Base-by-base conservation (phyloP, 352 stramenopile species). In the Phytophthora ramorum region DNA sequence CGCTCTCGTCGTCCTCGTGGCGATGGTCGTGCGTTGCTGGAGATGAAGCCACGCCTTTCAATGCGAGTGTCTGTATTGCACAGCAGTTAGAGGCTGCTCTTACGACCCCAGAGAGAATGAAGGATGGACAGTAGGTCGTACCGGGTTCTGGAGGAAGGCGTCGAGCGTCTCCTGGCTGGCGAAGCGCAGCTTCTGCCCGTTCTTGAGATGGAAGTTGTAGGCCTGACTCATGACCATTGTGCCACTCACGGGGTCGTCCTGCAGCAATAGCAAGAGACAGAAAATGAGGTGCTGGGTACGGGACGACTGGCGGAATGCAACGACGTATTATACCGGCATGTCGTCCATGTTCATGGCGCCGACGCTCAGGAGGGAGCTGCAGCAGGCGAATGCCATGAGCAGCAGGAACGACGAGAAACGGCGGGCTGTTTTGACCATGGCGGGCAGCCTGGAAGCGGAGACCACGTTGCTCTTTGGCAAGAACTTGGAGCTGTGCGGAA, bases 211-310 rank as follows among this genome's bases (percentile, higher is more conserved):
- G n/a, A 88, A 87, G 35, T 87, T 76, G 69, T 75, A 86, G 16
- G 55, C 50, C 7, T 61, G 40, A 48, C 75, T 85, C 83, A 91
- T 91, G 32, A 91, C 78, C 83, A 91, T 91, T 48, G 87, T 55
- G 44, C 81, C 83, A 14, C 60, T 87, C 26, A 91, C 81, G 0
- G 83, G 83, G 54, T 91, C 83, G 12, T 78, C 71, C 83, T 91
- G 45, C 17, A 55, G 16, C 20, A 59, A 55, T 24, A 40, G 26
- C 14, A 17, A 13, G 26, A 8, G 19, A 14, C 10, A 44, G 16
- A 28, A 13, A 37, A 14, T 20, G 4, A 26, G 16, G 13, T 48
- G 26, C 26, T 32, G 26, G 26, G 26, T 24, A 32, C 26, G 4
- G 26, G 4, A 8, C 26, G 26, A 32, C 26, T 32, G 26, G 26